A percentile compares a stretch with the other conserved stretches of the same genome.
Conservation (phyloP, 1,139 yeast genomes). For the Meyerozyma guilliermondii region DNA sequence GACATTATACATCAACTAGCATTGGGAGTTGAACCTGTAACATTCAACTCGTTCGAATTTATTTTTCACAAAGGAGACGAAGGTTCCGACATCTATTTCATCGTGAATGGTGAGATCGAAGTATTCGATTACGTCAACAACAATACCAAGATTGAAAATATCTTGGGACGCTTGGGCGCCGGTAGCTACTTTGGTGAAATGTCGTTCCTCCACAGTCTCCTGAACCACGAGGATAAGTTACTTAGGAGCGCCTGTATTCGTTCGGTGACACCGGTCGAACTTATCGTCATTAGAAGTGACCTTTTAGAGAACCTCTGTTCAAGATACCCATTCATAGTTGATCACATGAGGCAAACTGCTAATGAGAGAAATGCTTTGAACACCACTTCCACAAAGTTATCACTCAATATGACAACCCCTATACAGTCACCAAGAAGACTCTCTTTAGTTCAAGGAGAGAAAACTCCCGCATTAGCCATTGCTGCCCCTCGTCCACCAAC, state of each 20-base stretch:
- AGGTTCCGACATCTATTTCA: constrained; percentile 62
- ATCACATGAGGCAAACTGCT: constrained; percentile 60
- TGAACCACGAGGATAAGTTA: constrained; percentile 20
- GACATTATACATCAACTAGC: constrained; percentile 60
- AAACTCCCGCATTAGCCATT: not conserved
- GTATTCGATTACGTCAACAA: constrained; percentile 42
- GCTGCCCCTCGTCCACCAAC: constrained; percentile 1
- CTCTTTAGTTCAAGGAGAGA: not conserved
- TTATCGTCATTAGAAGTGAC: constrained; percentile 53
- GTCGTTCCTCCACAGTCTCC: constrained; percentile 55
- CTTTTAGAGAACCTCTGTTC: constrained; percentile 48
- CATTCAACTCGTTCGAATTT: constrained; percentile 51
- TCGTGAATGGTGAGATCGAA: constrained; percentile 67
- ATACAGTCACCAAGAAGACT: not conserved
- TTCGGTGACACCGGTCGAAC: constrained; percentile 54
- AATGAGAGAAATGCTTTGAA: constrained; percentile 34
- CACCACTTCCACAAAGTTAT: constrained; percentile 4
- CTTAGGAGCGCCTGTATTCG: constrained; percentile 59
- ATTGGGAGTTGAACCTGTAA: constrained; percentile 53
- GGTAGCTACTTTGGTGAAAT: constrained; percentile 76
- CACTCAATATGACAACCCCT: constrained; percentile 1
- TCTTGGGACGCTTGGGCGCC: constrained; percentile 53
- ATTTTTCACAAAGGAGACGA: constrained; percentile 55
- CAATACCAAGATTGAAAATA: constrained; percentile 21
- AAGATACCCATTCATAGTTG: constrained; percentile 53